Evolutionary conservation across 768 basidiomycete genomes (phyloP), one percentile per base, ranked within the genome.

Genomic region (Mycena indigotica): DNA sequence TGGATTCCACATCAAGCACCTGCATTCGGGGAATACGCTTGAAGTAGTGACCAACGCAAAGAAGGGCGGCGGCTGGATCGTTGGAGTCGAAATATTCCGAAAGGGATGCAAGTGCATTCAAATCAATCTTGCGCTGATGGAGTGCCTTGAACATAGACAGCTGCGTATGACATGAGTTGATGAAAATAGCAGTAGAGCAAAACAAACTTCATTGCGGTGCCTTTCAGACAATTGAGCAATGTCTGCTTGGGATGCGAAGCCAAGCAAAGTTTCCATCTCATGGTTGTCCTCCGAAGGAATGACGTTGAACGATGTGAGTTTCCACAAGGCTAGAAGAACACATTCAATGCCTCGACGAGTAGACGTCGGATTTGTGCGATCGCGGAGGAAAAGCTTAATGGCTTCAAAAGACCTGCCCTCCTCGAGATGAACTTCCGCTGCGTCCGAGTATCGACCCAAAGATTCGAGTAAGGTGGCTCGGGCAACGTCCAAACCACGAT

Each of bases 401-500:
- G 85, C 86, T 13, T 81, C 76, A 1, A 75, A 29, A 0, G 67
- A 67, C 1, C 79, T 75, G 15, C 81, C 83, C 60, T 84, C 80
- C 0, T 69, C 67, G 4, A 83, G 57, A 61, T 83, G 78, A 17
- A 85, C 63, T 19, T 80, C 73, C 1, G 84, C 84, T 0, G 86
- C 86, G 29, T 86, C 82, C 1, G 61, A 52, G 44, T 69, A 75
- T 58, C 74, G 73, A 15, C 75, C 78, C 12, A 77, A 71, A 3
- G 70, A 68, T 26, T 75, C 72, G 13, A 86, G 71, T 6, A 87
- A 61, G 0, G 69, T 67, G 0, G 80, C 79, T 5, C 75, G 81
- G 5, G 81, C 78, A 13, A 74, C 57, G 60, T 84, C 81, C 5
- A 89, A 69, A 30, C 79, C 80, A 41, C 77, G 76, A 3, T 82